Conservation (phyloP, 2,329 filamentous ascomycete species). For the Trichoderma sp. region DNA sequence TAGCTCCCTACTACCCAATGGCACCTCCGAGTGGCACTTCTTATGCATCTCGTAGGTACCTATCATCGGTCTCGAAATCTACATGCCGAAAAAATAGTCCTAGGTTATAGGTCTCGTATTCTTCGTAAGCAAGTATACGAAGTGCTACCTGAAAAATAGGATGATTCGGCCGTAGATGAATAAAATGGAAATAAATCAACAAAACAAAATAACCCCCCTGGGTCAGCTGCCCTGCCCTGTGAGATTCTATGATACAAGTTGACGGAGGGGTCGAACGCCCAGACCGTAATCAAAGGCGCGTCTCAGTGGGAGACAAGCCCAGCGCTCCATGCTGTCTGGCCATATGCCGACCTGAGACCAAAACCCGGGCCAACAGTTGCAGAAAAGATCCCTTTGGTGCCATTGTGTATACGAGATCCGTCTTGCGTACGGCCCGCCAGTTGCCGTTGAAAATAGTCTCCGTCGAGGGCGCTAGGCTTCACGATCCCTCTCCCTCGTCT, state of each 20-base stretch:
- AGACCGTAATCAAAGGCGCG: not conserved
- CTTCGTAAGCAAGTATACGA: not conserved
- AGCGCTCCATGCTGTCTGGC: not conserved
- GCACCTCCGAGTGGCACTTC: not conserved
- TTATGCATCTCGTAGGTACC: not conserved
- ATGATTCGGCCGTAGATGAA: not conserved
- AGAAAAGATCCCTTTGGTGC: not conserved
- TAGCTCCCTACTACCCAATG: not conserved
- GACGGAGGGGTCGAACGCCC: not conserved
- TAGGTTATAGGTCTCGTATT: no score
- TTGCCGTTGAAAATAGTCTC: not conserved
- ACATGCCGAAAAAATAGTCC: not conserved
- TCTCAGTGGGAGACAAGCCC: not conserved
- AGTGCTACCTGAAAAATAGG: not conserved
- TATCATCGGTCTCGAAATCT: not conserved
- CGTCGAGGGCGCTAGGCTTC: constrained; percentile 1
- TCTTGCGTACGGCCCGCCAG: constrained; percentile 5
- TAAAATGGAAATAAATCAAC: not conserved
- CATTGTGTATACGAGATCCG: not conserved
- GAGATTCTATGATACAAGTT: not conserved
- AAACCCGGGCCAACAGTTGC: not conserved
- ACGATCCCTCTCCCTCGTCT: not conserved
- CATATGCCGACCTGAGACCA: constrained; percentile 3
- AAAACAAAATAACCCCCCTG: not conserved
- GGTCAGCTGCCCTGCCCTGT: not conserved